phyloP scores from a whole-genome alignment of 1,284 basidiomycete genomes.

The Leccinum subfulvum region DNA sequence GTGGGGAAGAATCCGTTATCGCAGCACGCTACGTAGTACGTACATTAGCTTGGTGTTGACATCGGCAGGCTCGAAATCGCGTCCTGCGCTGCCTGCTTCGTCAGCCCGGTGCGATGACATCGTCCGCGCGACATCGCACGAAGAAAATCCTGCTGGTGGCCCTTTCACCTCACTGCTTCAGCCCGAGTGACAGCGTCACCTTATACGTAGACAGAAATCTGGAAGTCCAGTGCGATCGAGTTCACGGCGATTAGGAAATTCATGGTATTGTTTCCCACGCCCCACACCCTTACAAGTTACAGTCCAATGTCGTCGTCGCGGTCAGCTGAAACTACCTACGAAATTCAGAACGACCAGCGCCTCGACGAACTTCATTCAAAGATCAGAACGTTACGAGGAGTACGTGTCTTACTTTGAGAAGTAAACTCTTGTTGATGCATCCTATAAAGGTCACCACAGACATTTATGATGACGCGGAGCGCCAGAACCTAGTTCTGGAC shows the following conservation, averaged over 20 bases:
- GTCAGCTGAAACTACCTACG: constrained; percentile 66
- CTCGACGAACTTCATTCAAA: constrained; percentile 82
- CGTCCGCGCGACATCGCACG: no score
- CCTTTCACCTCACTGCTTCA: no score
- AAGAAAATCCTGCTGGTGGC: no score
- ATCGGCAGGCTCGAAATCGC: not conserved
- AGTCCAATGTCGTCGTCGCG: constrained; percentile 36
- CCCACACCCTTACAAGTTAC: not conserved
- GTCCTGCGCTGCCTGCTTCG: not conserved
- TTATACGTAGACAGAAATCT: no score
- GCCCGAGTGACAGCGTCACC: no score
- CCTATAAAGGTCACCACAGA: constrained; percentile 67
- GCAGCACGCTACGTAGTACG: no score
- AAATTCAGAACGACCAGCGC: constrained; percentile 76
- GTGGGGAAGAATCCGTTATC: no score
- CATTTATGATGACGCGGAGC: constrained; percentile 76
- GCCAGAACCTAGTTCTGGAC: constrained; percentile 76
- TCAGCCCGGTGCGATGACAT: not conserved
- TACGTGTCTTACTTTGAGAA: constrained; percentile 36
- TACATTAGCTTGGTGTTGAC: not conserved
- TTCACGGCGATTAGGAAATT: no score
- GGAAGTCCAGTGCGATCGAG: no score
- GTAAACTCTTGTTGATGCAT: constrained; percentile 8
- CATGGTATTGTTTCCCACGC: no score
- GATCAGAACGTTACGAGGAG: constrained; percentile 72